phyloP scores from a whole-genome alignment of 208 protist species.

The Acanthamoeba quina region DNA sequence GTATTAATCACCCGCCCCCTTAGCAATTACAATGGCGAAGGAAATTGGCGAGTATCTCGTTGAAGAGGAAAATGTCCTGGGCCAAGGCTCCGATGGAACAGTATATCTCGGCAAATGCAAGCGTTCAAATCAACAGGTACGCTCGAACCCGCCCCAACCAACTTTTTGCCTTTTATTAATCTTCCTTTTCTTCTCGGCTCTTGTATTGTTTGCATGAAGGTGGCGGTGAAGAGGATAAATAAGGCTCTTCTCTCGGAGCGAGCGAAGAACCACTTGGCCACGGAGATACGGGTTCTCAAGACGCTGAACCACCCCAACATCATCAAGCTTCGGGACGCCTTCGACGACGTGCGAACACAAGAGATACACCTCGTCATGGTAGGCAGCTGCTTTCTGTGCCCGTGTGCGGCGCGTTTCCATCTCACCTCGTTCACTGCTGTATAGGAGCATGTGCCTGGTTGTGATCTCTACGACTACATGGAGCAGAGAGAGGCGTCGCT shows the following conservation, averaged over 20 bases:
- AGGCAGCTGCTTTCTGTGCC: not conserved
- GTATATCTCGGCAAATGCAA: slow-evolving; percentile 38
- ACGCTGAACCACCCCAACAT: slow-evolving; percentile 6
- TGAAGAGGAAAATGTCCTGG: not conserved
- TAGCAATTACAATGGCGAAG: not conserved
- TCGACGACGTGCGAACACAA: not conserved
- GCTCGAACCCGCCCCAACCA: not conserved
- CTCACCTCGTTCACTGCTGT: not conserved
- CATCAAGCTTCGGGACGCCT: slow-evolving; percentile 48
- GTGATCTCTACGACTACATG: slow-evolving; percentile 60
- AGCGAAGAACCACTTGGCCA: slow-evolving; percentile 16
- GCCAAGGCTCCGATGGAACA: slow-evolving; percentile 55
- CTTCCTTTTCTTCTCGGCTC: not conserved
- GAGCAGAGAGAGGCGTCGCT: slow-evolving; percentile 16
- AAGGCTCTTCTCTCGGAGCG: slow-evolving; percentile 13
- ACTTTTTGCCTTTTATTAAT: not conserved
- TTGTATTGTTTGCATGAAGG: not conserved
- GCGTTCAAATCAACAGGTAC: not conserved
- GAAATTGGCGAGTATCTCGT: slow-evolving; percentile 29
- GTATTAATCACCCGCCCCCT: not conserved
- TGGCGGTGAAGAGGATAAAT: slow-evolving; percentile 43
- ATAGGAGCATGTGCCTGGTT: slow-evolving; percentile 39
- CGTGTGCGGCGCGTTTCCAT: not conserved
- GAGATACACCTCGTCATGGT: slow-evolving; percentile 44
- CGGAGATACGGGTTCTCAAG: slow-evolving; percentile 48